Evolutionary conservation across 2,329 filamentous ascomycete genomes (phyloP).

Genomic region (Teratosphaeria nubilosa): DNA sequence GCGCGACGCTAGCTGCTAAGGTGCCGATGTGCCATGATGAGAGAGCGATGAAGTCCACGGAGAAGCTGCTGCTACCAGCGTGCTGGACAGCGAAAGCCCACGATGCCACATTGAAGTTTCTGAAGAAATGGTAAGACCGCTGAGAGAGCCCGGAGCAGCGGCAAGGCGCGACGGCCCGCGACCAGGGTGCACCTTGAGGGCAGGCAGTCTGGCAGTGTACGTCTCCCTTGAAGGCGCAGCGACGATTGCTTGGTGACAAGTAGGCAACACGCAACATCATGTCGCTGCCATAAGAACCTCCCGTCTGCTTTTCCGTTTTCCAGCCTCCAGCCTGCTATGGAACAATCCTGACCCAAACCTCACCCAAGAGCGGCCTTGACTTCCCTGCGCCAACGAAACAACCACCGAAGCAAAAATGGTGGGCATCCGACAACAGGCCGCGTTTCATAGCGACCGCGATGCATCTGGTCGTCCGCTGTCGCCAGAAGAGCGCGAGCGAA

Average conservation of each 20-base stretch:
- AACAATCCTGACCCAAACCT: background rate
- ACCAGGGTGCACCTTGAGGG: too few species aligned
- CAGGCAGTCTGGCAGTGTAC: too few species aligned
- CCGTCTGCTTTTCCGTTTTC: background rate
- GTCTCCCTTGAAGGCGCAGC: too few species aligned
- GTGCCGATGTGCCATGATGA: background rate
- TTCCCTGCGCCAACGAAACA: background rate
- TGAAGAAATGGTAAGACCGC: too few species aligned
- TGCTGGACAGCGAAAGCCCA: too few species aligned
- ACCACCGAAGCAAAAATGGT: slow-evolving; percentile 14
- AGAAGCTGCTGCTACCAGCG: background rate
- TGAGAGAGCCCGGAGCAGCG: too few species aligned
- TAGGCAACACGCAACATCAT: too few species aligned
- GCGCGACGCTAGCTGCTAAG: background rate
- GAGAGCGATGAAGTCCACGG: background rate
- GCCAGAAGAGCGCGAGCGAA: slow-evolving; percentile 20
- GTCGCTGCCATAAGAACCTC: too few species aligned
- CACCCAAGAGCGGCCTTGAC: background rate
- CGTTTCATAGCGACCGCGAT: slow-evolving; percentile 21
- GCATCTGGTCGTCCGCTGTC: slow-evolving; percentile 16
- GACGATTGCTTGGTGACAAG: too few species aligned
- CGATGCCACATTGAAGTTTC: too few species aligned
- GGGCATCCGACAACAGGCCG: slow-evolving; percentile 16
- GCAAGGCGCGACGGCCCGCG: too few species aligned
- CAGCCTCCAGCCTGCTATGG: background rate